Evolutionary conservation across 495 filamentous ascomycete species (phyloP), one percentile per base, ranked within the genome.

Genomic region (Penicillium goetzii): DNA sequence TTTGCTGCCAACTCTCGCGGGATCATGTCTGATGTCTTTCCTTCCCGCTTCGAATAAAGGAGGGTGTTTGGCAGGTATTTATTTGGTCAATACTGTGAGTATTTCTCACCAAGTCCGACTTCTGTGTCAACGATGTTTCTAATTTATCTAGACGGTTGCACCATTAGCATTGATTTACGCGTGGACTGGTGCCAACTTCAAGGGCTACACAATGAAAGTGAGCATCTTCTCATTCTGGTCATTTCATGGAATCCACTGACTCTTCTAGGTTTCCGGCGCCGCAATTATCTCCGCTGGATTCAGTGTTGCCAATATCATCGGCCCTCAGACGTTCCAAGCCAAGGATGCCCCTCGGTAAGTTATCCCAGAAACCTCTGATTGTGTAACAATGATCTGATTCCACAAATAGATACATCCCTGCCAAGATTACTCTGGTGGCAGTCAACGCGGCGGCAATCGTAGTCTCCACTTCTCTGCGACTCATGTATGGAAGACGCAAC

Each of bases 31-130:
- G 14, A 86, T 89, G 83, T 84, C 83, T 4, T 89, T 89, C 66
- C 56, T 76, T 12, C 75, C 81, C 0, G 62, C 68, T 0, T 67
- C 72, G 0, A 82, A 77, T 52, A 73, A 73, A 26, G 72, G 71
- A 0, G 86, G 83, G 10, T 77, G 81, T 49, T 75, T 90, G n/a
- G 83, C 79, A 3, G 87, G 87, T 17, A 86, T 89, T 60, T 89
- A 88, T 64, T 75, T 90, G 30, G 78, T 86, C 50, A 88, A 89
- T 64, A 73, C 80, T 23, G 75, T 79, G 65, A 23, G 63, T 62
- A n/a, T n/a, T n/a, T 62, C 41, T 23, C 28, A 19, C n/a, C 40
- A n/a, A n/a, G n/a, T n/a, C 38, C 14, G 11, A 21, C 28, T 26
- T 25, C 6, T 2, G 10, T 25, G 2, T 28, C 9, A 8, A 40